Percentiles rank a stretch among this genome's conserved stretches.
Evolutionary conservation across 2,329 filamentous ascomycete genomes (phyloP).

Genomic region (Epichloe gansuensis): DNA sequence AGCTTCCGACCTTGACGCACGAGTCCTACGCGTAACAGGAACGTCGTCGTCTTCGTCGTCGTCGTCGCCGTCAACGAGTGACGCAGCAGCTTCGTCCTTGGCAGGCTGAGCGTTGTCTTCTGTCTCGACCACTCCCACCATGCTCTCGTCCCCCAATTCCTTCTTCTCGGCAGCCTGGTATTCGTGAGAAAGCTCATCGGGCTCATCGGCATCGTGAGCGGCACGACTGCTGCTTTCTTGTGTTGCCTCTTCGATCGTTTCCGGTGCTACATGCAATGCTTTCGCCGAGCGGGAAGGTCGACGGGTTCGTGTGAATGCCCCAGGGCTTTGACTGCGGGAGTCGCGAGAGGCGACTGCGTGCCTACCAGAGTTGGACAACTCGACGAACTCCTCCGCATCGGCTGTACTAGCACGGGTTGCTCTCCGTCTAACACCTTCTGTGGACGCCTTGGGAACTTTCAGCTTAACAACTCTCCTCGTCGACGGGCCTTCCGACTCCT

Average conservation of each 20-base stretch:
- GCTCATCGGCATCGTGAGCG: constrained; percentile 21
- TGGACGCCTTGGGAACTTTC: constrained; percentile 22
- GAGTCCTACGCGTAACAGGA: constrained; percentile 34
- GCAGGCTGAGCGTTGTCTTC: constrained; percentile 14
- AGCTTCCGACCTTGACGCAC: constrained; percentile 22
- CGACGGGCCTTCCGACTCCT: constrained; percentile 17
- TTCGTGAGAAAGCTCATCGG: constrained; percentile 26
- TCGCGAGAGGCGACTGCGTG: constrained; percentile 37
- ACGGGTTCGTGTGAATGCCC: constrained; percentile 29
- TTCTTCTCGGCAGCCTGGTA: constrained; percentile 16
- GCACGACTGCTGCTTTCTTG: constrained; percentile 34
- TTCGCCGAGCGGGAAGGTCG: constrained; percentile 38
- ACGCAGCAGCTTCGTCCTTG: constrained; percentile 15
- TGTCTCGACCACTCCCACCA: constrained; percentile 13
- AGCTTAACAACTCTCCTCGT: constrained; percentile 32
- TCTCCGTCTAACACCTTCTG: constrained; percentile 26
- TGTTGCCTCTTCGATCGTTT: constrained; percentile 38
- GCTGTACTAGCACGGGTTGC: constrained; percentile 41
- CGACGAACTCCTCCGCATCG: constrained; percentile 41
- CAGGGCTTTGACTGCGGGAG: constrained; percentile 44
- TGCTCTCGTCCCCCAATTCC: constrained; percentile 18
- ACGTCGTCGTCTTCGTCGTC: constrained; percentile 38
- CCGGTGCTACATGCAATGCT: constrained; percentile 34
- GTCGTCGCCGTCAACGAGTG: constrained; percentile 11
- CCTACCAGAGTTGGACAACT: constrained; percentile 48